phyloP scores from a whole-genome alignment of 108 stramenopile genomes.

The Cylindrotheca fusiformis region DNA sequence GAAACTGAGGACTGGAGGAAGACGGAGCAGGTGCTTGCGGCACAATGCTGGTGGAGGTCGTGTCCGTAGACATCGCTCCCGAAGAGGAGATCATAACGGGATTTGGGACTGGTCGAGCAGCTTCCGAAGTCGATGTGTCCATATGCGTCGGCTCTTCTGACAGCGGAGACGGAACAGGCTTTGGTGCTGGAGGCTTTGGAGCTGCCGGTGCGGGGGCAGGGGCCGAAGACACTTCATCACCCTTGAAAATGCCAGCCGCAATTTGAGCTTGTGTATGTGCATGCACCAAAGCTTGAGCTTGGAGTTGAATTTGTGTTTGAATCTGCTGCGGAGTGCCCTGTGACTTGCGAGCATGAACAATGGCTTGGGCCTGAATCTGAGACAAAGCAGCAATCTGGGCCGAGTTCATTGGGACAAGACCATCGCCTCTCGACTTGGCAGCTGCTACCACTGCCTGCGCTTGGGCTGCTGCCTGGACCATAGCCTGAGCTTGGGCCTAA shows the following conservation, averaged over 20 bases:
- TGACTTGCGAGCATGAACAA: constrained; percentile 77
- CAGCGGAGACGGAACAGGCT: constrained; percentile 7
- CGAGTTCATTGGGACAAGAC: constrained; percentile 65
- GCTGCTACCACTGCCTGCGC: constrained; percentile 87
- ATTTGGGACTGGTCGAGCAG: constrained; percentile 22
- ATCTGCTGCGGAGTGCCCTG: constrained; percentile 67
- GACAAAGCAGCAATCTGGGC: constrained; percentile 68
- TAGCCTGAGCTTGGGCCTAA: constrained; percentile 82
- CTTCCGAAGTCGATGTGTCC: constrained; percentile 13
- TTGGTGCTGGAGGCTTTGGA: constrained; percentile 10
- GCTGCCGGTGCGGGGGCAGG: constrained; percentile 15
- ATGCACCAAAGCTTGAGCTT: constrained; percentile 29
- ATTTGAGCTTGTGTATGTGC: constrained; percentile 87
- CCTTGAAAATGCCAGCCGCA: constrained; percentile 75
- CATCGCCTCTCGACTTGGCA: constrained; percentile 77
- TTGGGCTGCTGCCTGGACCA: constrained; percentile 88
- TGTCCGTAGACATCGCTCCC: constrained; percentile 11
- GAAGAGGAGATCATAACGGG: constrained; percentile 19
- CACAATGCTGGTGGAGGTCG: constrained; percentile 7
- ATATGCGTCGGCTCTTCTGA: constrained; percentile 6
- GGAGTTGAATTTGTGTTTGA: constrained; percentile 81
- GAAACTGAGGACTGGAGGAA: constrained; percentile 58
- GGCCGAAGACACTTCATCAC: constrained; percentile 35
- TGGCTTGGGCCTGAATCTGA: constrained; percentile 86
- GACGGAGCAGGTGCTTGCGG: constrained; percentile 47